These are phyloP conservation scores for Aspergillus brunneoviolaceus DNA, from an alignment of 2,329 filamentous ascomycete genomes.

Conservation along the genomic window DNA sequence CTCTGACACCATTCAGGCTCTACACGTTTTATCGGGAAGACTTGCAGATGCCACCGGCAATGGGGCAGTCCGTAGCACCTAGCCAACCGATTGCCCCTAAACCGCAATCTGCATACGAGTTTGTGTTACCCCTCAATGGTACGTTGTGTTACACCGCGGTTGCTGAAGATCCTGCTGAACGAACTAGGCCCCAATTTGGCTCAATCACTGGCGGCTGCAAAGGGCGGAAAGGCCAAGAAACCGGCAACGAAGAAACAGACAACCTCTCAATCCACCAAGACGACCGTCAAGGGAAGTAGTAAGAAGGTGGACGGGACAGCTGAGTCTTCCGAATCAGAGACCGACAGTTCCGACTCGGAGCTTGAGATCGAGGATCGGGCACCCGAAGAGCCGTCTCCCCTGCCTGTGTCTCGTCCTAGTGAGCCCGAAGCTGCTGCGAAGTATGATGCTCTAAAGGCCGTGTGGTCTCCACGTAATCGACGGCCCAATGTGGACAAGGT, in stretches of 20 bases:
- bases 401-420: slow-evolving; percentile 53
- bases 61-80: slow-evolving; percentile 11
- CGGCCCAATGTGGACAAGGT: slow-evolving; percentile 52
- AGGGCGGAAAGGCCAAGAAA: slow-evolving; percentile 20
- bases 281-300: slow-evolving; percentile 18
- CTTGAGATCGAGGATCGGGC: slow-evolving; percentile 54
- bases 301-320: slow-evolving; percentile 32
- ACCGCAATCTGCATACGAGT: slow-evolving; percentile 3
- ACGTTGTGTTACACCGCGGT: slow-evolving; percentile 1
- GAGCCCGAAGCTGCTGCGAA: slow-evolving; percentile 54
- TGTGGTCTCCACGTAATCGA: slow-evolving; percentile 59
- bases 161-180: not conserved
- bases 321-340: slow-evolving; percentile 48
- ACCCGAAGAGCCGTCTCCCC: slow-evolving; percentile 55
- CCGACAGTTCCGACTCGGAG: slow-evolving; percentile 51
- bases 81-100: slow-evolving; percentile 1
- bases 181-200: slow-evolving; percentile 13
- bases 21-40: slow-evolving; percentile 32
- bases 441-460: slow-evolving; percentile 61
- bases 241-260: slow-evolving; percentile 23
- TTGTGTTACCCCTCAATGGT: slow-evolving; percentile 14
- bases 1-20: slow-evolving; percentile 15
- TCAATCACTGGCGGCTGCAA: slow-evolving; percentile 13
- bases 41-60: slow-evolving; percentile 25
- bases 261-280: slow-evolving; percentile 22